phyloP scores from a whole-genome alignment of 148 eudicot genomes.

The Euryodendron excelsum region DNA sequence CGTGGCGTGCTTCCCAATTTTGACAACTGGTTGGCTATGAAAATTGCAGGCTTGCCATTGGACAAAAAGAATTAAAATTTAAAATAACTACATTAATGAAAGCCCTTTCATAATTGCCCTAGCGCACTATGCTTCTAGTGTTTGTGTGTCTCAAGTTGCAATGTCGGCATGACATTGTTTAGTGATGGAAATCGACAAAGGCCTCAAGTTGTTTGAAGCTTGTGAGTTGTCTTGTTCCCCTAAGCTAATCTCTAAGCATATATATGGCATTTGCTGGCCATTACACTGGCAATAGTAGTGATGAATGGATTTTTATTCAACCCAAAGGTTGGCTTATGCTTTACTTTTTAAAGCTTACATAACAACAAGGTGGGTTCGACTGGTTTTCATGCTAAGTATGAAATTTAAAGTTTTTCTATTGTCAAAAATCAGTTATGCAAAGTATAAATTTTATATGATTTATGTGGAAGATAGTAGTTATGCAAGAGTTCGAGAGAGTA shows the following conservation, averaged over 20 bases:
- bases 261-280: slow-evolving; percentile 4
- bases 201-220: slow-evolving; percentile 1
- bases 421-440: too few relatives aligned
- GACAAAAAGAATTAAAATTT: not conserved
- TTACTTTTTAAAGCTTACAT: too few relatives aligned
- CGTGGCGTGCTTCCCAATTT: not conserved
- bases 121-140: not conserved
- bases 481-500: too few relatives aligned
- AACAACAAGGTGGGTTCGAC: too few relatives aligned
- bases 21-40: slow-evolving; percentile 10
- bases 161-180: not conserved
- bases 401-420: too few relatives aligned
- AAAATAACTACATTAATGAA: not conserved
- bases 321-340: too few relatives aligned
- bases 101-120: not conserved
- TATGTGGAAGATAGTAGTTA: too few relatives aligned
- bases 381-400: too few relatives aligned
- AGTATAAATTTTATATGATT: too few relatives aligned
- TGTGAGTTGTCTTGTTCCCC: not conserved
- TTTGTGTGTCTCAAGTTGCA: not conserved
- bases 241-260: not conserved
- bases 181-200: not conserved
- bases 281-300: not conserved
- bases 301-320: too few relatives aligned
- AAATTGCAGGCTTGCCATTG: not conserved